Conservation (phyloP, 2,329 filamentous ascomycete species). For the Neofusicoccum parvum region DNA sequence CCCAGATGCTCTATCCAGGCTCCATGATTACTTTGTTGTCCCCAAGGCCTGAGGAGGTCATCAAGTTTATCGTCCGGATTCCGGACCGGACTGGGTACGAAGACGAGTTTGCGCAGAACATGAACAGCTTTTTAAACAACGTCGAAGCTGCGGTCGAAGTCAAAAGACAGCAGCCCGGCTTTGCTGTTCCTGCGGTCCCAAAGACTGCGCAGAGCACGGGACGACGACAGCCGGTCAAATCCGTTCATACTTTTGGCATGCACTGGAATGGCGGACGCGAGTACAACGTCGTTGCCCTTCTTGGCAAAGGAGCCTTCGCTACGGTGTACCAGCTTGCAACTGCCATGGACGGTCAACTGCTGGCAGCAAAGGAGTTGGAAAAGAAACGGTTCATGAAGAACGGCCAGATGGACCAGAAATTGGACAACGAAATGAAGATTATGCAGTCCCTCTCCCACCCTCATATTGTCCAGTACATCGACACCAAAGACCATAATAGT, state of each 20-base stretch:
- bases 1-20: slow-evolving; percentile 70
- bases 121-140: slow-evolving; percentile 63
- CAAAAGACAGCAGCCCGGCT: background rate
- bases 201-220: background rate
- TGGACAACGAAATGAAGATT: slow-evolving; percentile 96
- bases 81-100: slow-evolving; percentile 71
- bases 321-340: slow-evolving; percentile 88
- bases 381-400: slow-evolving; percentile 94
- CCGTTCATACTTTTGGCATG: slow-evolving; percentile 62
- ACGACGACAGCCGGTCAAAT: background rate
- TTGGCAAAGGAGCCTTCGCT: slow-evolving; percentile 94
- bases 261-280: slow-evolving; percentile 76
- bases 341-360: slow-evolving; percentile 79
- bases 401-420: slow-evolving; percentile 82
- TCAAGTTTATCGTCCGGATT: slow-evolving; percentile 84
- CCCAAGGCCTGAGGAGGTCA: slow-evolving; percentile 58
- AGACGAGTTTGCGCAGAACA: slow-evolving; percentile 67
- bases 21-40: slow-evolving; percentile 71
- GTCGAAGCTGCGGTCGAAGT: slow-evolving; percentile 6
- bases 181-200: background rate
- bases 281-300: slow-evolving; percentile 79
- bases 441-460: slow-evolving; percentile 83
- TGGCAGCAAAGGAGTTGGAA: slow-evolving; percentile 92
- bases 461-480: slow-evolving; percentile 90
- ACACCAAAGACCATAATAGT: slow-evolving; percentile 79